Evolutionary conservation across 768 basidiomycete genomes (phyloP).

Genomic region (Agaricus blazei): DNA sequence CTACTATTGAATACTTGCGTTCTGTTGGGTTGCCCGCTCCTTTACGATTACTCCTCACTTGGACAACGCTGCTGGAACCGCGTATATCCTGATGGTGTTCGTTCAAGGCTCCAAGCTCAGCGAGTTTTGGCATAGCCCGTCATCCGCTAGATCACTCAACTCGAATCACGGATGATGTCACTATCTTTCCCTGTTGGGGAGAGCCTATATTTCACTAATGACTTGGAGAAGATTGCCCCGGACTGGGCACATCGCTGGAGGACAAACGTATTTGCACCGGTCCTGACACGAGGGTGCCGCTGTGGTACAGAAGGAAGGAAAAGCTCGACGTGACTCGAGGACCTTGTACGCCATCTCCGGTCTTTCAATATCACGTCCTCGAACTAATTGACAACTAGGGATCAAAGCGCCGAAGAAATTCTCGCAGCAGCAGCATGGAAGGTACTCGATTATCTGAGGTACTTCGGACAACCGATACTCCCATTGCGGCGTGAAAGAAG

Average conservation of each 20-base stretch:
- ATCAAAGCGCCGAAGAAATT: constrained; percentile 35
- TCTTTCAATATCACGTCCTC: constrained; percentile 20
- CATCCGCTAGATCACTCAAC: constrained; percentile 28
- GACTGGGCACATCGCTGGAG: constrained; percentile 23
- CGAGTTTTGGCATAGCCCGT: constrained; percentile 28
- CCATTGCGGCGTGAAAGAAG: constrained; percentile 39
- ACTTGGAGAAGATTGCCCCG: constrained; percentile 25
- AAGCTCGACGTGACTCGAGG: constrained; percentile 43
- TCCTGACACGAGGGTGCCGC: constrained; percentile 18
- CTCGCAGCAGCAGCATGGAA: constrained; percentile 38
- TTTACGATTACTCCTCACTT: constrained; percentile 18
- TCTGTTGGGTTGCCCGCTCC: constrained; percentile 10
- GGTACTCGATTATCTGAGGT: constrained; percentile 42
- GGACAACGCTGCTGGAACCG: constrained; percentile 22
- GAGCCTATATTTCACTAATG: constrained; percentile 34
- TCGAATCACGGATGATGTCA: constrained; percentile 38
- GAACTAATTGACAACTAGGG: constrained; percentile 32
- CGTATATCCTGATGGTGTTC: constrained; percentile 34
- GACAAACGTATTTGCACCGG: constrained; percentile 27
- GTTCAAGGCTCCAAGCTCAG: constrained; percentile 27
- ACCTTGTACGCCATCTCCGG: constrained; percentile 33
- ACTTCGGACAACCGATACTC: constrained; percentile 42
- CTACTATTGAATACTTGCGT: constrained; percentile 13
- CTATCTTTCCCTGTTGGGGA: constrained; percentile 37
- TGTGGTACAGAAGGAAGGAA: constrained; percentile 38